Evolutionary conservation across 768 basidiomycete species (phyloP), one percentile per base, ranked within the genome.

Genomic region (Agrocybe praecox): DNA sequence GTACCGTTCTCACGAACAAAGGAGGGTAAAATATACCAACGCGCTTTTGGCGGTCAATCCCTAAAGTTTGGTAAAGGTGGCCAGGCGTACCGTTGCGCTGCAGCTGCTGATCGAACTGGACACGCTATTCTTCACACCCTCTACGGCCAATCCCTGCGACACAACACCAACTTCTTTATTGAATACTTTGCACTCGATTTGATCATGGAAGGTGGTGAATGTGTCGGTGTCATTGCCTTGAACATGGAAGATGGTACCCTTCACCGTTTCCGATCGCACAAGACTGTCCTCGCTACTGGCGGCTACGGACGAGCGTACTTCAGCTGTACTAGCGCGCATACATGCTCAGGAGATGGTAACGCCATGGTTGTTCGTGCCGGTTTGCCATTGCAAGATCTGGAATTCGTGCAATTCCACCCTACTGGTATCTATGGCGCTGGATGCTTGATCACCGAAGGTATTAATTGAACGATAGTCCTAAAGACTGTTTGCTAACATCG

Each of bases 331-430:
- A 94, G 92, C 69, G 97, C 97, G 45, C 97, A 99, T 74, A 99
- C 97, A 17, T 99, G 97, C 77, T 92, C 96, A 52, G 97, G 97
- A 69, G 97, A 99, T 63, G 97, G 97, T 57, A 98, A 98, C 67
- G 97, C 93, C 29, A 99, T 99, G 97, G 94, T 98, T 62, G 88
- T 88, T 49, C 87, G 97, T 67, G 97, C 97, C 23, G 97, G 97
- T 29, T 80, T 99, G 52, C 97, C 97, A 52, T 80, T 98, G 44
- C 97, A 98, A 77, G 97, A 99, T 76, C 74, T 90, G 58, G 97
- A 99, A 75, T 99, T 99, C 71, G 96, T 98, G n/a, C 97, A 99
- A 72, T 99, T 99, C 92, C 97, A 98, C 74, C 97, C 97, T 2
- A 98, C 97, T 46, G 97, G 97, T 75, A 98, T 99, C 67, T 99